phyloP scores from a whole-genome alignment of 495 filamentous ascomycete genomes.

The Venustampulla echinocandica region DNA sequence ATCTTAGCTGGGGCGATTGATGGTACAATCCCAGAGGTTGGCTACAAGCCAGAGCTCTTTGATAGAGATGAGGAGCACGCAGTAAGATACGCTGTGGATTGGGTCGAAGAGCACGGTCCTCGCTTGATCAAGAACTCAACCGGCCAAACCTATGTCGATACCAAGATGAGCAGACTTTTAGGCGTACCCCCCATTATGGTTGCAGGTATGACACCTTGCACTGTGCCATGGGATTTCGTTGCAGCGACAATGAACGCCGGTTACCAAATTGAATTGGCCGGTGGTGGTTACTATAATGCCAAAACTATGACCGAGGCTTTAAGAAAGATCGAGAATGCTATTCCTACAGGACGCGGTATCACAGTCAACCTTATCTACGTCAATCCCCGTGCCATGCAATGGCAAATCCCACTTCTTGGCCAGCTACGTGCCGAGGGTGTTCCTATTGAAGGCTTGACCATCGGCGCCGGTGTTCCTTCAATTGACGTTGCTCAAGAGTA shows the following conservation, averaged over 20 bases:
- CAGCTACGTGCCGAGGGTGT: slow-evolving; percentile 79
- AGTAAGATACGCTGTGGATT: slow-evolving; percentile 93
- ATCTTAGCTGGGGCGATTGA: slow-evolving; percentile 88
- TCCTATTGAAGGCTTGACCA: slow-evolving; percentile 89
- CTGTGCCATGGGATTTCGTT: slow-evolving; percentile 91
- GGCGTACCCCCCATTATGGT: slow-evolving; percentile 88
- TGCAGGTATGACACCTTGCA: slow-evolving; percentile 92
- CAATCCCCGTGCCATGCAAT: slow-evolving; percentile 89
- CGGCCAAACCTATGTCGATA: slow-evolving; percentile 87
- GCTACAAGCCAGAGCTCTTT: slow-evolving; percentile 95
- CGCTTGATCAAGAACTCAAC: slow-evolving; percentile 76
- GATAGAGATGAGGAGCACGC: slow-evolving; percentile 89
- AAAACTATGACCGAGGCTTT: slow-evolving; percentile 84
- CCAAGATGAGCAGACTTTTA: slow-evolving; percentile 90
- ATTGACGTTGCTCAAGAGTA: slow-evolving; percentile 93
- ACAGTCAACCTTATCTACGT: slow-evolving; percentile 95
- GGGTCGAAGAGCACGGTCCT: slow-evolving; percentile 93
- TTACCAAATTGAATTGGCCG: slow-evolving; percentile 82
- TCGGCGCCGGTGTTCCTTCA: slow-evolving; percentile 87
- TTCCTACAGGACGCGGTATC: slow-evolving; percentile 87
- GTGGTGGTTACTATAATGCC: slow-evolving; percentile 90
- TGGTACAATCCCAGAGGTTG: slow-evolving; percentile 80
- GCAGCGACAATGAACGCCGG: slow-evolving; percentile 94
- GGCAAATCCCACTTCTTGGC: slow-evolving; percentile 90
- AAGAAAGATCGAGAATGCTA: slow-evolving; percentile 77